A percentile compares a stretch with the other conserved stretches of the same genome.
Conservation (phyloP, 177 flowering plant genomes). For the Vitis hybrid region DNA sequence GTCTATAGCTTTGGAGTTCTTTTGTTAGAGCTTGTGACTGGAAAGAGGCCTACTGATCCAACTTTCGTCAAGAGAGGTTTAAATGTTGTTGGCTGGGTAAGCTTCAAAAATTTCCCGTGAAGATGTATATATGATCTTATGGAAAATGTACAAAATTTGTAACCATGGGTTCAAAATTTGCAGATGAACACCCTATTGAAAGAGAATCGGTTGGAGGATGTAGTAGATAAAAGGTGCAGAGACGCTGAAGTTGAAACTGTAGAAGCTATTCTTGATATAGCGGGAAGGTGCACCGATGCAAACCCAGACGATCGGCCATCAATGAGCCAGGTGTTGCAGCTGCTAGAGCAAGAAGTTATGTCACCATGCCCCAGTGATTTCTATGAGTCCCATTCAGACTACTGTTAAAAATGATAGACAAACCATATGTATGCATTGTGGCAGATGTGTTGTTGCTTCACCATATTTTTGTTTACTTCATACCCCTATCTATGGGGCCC, state of each 20-base stretch:
- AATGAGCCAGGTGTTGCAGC: conserved; percentile 76
- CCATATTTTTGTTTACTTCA: too few relatives aligned
- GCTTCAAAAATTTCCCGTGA: conserved; percentile 4
- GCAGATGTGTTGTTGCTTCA: too few relatives aligned
- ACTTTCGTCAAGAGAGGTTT: conserved; percentile 73
- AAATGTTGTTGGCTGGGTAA: conserved; percentile 96
- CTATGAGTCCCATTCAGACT: conserved; percentile 84
- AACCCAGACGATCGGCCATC: conserved; percentile 80
- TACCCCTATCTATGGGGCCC: too few relatives aligned
- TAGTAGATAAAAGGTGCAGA: conserved; percentile 67
- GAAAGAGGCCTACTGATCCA: conserved; percentile 94
- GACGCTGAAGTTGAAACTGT: conserved; percentile 70
- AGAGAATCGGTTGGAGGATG: conserved; percentile 65
- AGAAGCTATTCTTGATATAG: conserved; percentile 79
- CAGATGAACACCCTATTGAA: conserved; percentile 78
- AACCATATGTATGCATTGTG: background rate
- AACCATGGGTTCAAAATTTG: conserved; percentile 4
- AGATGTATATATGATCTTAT: too few relatives aligned
- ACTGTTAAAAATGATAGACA: conserved; percentile 22
- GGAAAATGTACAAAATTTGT: too few relatives aligned
- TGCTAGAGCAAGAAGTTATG: conserved; percentile 85
- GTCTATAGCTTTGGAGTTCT: conserved; percentile 98
- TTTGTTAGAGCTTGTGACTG: conserved; percentile 85
- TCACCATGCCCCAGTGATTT: conserved; percentile 88
- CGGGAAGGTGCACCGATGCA: conserved; percentile 74